Conservation (phyloP, 176 grass and related monocot genomes). For the Musa itinerans region DNA sequence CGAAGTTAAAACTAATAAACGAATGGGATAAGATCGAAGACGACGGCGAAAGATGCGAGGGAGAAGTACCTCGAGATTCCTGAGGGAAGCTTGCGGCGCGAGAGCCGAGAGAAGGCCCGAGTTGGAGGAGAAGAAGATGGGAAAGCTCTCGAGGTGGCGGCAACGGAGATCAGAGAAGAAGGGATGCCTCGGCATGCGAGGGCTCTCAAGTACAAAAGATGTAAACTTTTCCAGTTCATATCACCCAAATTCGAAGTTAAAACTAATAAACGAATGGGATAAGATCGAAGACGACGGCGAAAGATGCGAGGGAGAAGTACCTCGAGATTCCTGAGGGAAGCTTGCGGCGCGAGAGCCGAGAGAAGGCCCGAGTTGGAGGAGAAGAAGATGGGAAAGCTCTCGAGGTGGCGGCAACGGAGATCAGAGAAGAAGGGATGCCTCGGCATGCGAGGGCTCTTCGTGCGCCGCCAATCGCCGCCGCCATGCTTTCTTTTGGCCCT, state of each 20-base stretch:
- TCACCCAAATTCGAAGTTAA: neutral
- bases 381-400: neutral
- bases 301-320: neutral
- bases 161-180: slow-evolving; percentile 20
- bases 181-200: slow-evolving; percentile 27
- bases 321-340: neutral
- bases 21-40: neutral
- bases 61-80: neutral
- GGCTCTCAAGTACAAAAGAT: no score
- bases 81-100: neutral
- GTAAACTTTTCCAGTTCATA: neutral
- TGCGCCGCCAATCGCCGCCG: slow-evolving; percentile 40
- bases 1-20: neutral
- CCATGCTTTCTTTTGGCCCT: slow-evolving; percentile 10
- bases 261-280: neutral
- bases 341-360: neutral
- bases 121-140: neutral
- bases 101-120: neutral
- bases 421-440: slow-evolving; percentile 18
- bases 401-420: slow-evolving; percentile 19
- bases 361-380: neutral
- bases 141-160: slow-evolving; percentile 9
- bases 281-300: neutral
- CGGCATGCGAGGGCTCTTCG: slow-evolving; percentile 40
- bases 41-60: neutral